phyloP scores from a whole-genome alignment of 1,284 basidiomycete genomes.

The Vanrija humicola region DNA sequence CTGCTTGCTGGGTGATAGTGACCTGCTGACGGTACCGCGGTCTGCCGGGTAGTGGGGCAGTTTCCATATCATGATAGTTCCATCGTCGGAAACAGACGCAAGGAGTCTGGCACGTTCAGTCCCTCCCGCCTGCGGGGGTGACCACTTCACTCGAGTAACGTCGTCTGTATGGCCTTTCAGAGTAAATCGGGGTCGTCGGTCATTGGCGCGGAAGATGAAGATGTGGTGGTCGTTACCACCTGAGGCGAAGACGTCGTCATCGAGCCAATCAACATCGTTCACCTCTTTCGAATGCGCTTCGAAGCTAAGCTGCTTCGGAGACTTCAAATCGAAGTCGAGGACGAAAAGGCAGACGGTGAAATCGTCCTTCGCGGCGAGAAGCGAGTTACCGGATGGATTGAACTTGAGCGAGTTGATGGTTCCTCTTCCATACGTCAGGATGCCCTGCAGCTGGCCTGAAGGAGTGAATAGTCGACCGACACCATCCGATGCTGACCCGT shows the following conservation, averaged over 20 bases:
- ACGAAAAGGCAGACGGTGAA: slow-evolving; percentile 26
- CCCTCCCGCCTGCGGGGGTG: slow-evolving; percentile 17
- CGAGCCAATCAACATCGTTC: slow-evolving; percentile 47
- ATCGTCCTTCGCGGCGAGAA: slow-evolving; percentile 37
- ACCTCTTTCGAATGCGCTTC: slow-evolving; percentile 43
- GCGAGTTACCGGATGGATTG: slow-evolving; percentile 34
- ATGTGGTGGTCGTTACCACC: slow-evolving; percentile 42
- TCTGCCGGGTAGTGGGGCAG: slow-evolving; percentile 34
- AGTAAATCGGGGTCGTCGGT: slow-evolving; percentile 33
- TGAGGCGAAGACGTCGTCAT: slow-evolving; percentile 44
- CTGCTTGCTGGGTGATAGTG: slow-evolving; percentile 20
- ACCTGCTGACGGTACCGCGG: slow-evolving; percentile 17
- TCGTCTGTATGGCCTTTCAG: slow-evolving; percentile 45
- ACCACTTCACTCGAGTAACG: slow-evolving; percentile 39
- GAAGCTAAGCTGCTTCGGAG: slow-evolving; percentile 22
- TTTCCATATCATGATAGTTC: slow-evolving; percentile 39
- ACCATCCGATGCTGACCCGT: slow-evolving; percentile 24
- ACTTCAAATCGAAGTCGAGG: slow-evolving; percentile 18
- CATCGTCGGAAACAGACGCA: slow-evolving; percentile 41
- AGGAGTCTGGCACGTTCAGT: slow-evolving; percentile 21
- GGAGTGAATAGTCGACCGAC: slow-evolving; percentile 43
- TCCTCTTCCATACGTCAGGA: slow-evolving; percentile 40
- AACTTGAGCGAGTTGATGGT: slow-evolving; percentile 40
- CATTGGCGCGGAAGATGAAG: slow-evolving; percentile 36
- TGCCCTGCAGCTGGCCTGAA: slow-evolving; percentile 38